Evolutionary conservation across 2,329 filamentous ascomycete genomes (phyloP).

Genomic region (Magnaporthiopsis rhizophila): DNA sequence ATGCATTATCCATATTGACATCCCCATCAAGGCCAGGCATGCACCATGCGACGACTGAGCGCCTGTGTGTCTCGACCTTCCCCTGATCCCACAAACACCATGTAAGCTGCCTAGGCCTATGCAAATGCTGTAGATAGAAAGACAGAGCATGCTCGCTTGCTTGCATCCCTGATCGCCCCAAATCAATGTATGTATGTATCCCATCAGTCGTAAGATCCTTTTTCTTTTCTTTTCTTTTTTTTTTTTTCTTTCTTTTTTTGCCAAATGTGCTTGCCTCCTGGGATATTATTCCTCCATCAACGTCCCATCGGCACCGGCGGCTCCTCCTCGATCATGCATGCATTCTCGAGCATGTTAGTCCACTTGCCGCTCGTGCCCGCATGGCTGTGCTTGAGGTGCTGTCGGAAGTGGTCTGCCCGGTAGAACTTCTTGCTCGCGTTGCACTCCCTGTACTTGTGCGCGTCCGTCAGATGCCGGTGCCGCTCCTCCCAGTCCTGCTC

Average conservation of each 20-base stretch:
- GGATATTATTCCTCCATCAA: not conserved
- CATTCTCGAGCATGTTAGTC: slow-evolving; percentile 96
- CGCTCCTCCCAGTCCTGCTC: slow-evolving; percentile 84
- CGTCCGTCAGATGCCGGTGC: slow-evolving; percentile 76
- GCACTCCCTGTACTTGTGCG: slow-evolving; percentile 96
- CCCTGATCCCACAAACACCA: too few species aligned
- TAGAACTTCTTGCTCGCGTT: slow-evolving; percentile 99
- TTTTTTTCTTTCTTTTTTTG: not conserved
- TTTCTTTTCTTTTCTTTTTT: too few species aligned
- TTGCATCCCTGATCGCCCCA: too few species aligned
- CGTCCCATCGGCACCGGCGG: slow-evolving; percentile 38
- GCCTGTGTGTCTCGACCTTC: too few species aligned
- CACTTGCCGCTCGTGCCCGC: slow-evolving; percentile 94
- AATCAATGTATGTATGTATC: too few species aligned
- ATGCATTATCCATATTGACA: too few species aligned
- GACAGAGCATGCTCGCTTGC: too few species aligned
- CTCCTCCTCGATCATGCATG: slow-evolving; percentile 89
- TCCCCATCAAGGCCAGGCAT: too few species aligned
- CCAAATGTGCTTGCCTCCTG: not conserved
- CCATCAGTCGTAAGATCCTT: not conserved
- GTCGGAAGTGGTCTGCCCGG: slow-evolving; percentile 93
- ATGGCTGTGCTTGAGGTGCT: slow-evolving; percentile 97
- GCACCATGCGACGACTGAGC: too few species aligned
- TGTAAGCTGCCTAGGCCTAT: too few species aligned
- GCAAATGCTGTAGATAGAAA: too few species aligned